phyloP scores from a whole-genome alignment of 805 yeast genomes.

The Candida vaughaniae region DNA sequence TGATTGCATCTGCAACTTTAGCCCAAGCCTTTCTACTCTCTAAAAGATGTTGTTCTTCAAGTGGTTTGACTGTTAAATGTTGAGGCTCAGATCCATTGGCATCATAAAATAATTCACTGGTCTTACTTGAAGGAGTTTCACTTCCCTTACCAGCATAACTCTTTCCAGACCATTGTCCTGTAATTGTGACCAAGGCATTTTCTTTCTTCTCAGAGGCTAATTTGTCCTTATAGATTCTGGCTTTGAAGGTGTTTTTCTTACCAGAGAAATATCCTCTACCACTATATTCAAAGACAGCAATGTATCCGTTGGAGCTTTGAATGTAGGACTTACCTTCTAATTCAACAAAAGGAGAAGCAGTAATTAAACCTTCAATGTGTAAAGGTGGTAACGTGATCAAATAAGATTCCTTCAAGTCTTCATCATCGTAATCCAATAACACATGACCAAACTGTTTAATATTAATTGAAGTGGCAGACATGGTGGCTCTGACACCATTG shows the following conservation, averaged over 20 bases:
- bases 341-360: conserved; percentile 93
- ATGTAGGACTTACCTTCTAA: conserved; percentile 85
- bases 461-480: conserved; percentile 72
- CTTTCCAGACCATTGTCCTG: conserved; percentile 90
- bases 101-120: conserved; percentile 60
- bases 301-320: conserved; percentile 77
- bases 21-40: conserved; percentile 91
- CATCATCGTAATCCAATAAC: conserved; percentile 59
- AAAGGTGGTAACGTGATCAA: conserved; percentile 88
- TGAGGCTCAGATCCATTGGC: conserved; percentile 52
- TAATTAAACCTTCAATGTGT: conserved; percentile 89
- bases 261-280: conserved; percentile 97
- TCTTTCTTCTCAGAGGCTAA: conserved; percentile 50
- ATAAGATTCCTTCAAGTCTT: conserved; percentile 63
- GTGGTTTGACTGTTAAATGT: conserved; percentile 71
- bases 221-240: conserved; percentile 63
- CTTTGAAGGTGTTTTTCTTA: conserved; percentile 89
- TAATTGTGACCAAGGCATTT: conserved; percentile 72
- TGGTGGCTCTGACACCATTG: conserved; percentile 82
- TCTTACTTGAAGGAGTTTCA: conserved; percentile 42
- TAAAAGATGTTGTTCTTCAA: conserved; percentile 73
- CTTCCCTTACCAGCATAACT: conserved; percentile 64
- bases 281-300: conserved; percentile 70
- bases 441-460: conserved; percentile 96
- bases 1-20: conserved; percentile 85